Evolutionary conservation across 2,329 filamentous ascomycete species (phyloP), one percentile per base, ranked within the genome.

Genomic region (Colletotrichum agaves): DNA sequence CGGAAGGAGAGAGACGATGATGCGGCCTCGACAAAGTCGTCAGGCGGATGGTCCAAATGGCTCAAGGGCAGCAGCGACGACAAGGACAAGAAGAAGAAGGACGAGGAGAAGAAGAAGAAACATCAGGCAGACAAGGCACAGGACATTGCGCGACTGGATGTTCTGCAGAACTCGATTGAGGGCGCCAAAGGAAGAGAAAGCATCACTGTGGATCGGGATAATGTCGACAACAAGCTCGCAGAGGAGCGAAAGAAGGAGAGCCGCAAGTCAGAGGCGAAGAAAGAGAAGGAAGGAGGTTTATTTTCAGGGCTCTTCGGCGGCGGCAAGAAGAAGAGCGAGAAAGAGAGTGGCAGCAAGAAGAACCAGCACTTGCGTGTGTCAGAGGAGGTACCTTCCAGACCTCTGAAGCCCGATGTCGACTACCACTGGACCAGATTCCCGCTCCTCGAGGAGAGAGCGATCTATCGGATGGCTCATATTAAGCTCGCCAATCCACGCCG

Each of bases 401-500:
- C 90, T 39, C 82, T 97, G 61, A 91, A 90, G 71, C 91, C 96
- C 4, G 95, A 98, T 75, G 87, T 98, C 70, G 95, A 98, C 78
- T 99, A 97, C 79, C 93, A 94, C 73, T 99, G 96, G 93, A 96
- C 94, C 1, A 87, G 96, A 47, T 99, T 98, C 75, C 94, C 94
- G 12, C 95, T 99, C 61, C 84, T 98, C 61, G 95, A 98, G 79
- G 96, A 99, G 81, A 88, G 96, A 67, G 96, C 96, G 19, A 99
- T 99, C 67, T 99, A 99, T 80, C 90, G 96, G 69, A 97, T 99
- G 93, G 96, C 96, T 17, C 96, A 99, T 77, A 97, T 98, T 81
- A 99, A 99, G 80, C 88, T 99, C 69, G 96, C 96, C n/a, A 98
- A 99, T 76, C 96, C 96, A 41, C 90, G 95, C 49, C 91, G 96